Conservation (phyloP, 306 rosid genomes). For the Inga oerstediana region DNA sequence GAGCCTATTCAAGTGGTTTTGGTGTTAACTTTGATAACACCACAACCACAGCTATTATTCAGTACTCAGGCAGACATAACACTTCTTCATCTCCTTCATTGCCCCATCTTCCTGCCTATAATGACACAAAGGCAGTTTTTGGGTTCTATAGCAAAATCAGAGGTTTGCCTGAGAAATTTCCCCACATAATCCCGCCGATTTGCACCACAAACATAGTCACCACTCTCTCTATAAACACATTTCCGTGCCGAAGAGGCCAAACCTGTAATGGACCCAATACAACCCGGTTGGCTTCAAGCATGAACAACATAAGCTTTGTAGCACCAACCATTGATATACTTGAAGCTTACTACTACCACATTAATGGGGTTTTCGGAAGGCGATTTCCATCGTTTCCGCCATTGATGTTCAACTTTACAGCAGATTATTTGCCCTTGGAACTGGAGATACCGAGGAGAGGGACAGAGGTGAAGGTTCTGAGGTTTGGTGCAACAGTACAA, state of each 20-base stretch:
- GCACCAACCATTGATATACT: constrained; percentile 42
- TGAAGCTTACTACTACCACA: constrained; percentile 58
- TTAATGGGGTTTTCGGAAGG: constrained; percentile 26
- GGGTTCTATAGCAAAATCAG: constrained; percentile 30
- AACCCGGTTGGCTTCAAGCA: constrained; percentile 44
- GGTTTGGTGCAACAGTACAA: constrained; percentile 45
- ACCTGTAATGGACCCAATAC: constrained; percentile 52
- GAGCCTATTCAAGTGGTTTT: constrained; percentile 38
- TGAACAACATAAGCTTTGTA: constrained; percentile 57
- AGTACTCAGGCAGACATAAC: constrained; percentile 37
- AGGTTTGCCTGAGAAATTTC: constrained; percentile 36
- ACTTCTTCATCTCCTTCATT: constrained; percentile 12
- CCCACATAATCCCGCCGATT: constrained; percentile 44
- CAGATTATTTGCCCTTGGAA: constrained; percentile 34
- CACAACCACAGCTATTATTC: constrained; percentile 49
- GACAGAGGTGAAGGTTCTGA: constrained; percentile 52
- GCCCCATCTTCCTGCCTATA: constrained; percentile 36
- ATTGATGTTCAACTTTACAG: constrained; percentile 39
- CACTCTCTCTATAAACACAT: constrained; percentile 42
- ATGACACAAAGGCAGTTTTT: constrained; percentile 38
- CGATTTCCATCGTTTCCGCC: constrained; percentile 57
- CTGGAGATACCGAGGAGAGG: constrained; percentile 41
- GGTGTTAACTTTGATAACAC: constrained; percentile 37
- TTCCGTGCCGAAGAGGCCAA: constrained; percentile 35
- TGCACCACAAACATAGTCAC: constrained; percentile 36